Evolutionary conservation across 2,329 filamentous ascomycete genomes (phyloP).

Genomic region (Tolypocladium paradoxum): DNA sequence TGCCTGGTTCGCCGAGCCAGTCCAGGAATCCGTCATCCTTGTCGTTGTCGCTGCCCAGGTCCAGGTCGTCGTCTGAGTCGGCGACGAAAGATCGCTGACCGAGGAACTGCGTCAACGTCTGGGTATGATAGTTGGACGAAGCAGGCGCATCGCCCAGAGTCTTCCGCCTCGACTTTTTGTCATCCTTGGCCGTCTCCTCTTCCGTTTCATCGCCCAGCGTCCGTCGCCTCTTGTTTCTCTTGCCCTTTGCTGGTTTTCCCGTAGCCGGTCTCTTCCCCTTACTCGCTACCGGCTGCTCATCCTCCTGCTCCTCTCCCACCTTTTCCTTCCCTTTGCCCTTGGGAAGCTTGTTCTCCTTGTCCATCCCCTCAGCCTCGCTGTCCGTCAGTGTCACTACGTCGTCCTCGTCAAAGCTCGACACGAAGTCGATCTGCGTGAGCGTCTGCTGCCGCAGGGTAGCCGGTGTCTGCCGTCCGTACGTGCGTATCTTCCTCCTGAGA

Average conservation of each 20-base stretch:
- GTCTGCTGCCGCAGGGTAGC: constrained; percentile 27
- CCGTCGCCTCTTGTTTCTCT: constrained; percentile 13
- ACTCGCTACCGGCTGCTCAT: constrained; percentile 12
- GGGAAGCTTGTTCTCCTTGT: constrained; percentile 9
- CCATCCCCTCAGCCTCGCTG: constrained; percentile 14
- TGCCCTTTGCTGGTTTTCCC: background rate
- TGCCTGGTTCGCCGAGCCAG: constrained; percentile 19
- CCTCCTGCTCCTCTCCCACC: constrained; percentile 4
- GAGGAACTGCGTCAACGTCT: constrained; percentile 31
- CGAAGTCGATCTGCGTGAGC: constrained; percentile 30
- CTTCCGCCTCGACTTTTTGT: constrained; percentile 14
- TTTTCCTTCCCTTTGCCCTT: background rate
- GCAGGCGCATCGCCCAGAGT: constrained; percentile 19
- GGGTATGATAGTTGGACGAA: constrained; percentile 26
- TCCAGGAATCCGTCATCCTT: constrained; percentile 18
- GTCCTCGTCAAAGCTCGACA: constrained; percentile 20
- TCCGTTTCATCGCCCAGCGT: constrained; percentile 15
- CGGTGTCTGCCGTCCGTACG: constrained; percentile 19
- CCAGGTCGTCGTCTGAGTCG: constrained; percentile 28
- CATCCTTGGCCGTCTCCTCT: constrained; percentile 8
- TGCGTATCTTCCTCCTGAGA: constrained; percentile 21
- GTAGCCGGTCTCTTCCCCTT: constrained; percentile 10
- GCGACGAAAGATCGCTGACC: constrained; percentile 17
- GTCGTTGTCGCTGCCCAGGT: constrained; percentile 6
- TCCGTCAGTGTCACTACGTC: constrained; percentile 14